Base-by-base conservation (phyloP, 2,329 filamentous ascomycete species). In the Hymenoscyphus scutula region DNA sequence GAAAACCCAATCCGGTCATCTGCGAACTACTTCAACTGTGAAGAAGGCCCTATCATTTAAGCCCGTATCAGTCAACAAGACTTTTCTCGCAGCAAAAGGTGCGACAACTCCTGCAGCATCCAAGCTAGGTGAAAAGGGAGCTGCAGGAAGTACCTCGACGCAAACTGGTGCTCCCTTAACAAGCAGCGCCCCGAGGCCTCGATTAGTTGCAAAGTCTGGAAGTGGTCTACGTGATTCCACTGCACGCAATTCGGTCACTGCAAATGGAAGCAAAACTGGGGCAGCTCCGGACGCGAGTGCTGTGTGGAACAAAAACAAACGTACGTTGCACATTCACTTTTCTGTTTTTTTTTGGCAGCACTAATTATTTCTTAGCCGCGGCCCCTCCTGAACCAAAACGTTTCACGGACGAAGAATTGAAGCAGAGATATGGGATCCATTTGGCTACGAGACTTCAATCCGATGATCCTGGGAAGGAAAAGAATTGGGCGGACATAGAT, bases 231-330 rank as follows among this genome's bases (percentile, higher is more conserved):
- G 84, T 57, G 84, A 84, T 67, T 80, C 82, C 19, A 76, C 80
- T 13, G 81, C 71, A 61, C 78, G 79, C 59, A 68, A 76, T 60
- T 73, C 76, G 62, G 72, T 79, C 41, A 70, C 67, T 34, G 68
- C 75, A 38, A 88, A 86, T 70, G 84, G 85, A 64, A 83, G 83
- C 58, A 87, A 88, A 66, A 71, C 82, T 37, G 80, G 82, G 19
- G 73, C 83, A 64, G 86, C 85, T 29, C 89, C 90, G 15, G 90
- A 93, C 74, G 82, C 84, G 32, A 90, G 80, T 75, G 89, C 84
- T 59, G 90, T 96, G 48, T 96, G 91, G 91, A 96, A 95, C 78
- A 93, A 92, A 77, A 96, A 95, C 74, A 83, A 88, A 80, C 89
- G 90, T 89, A 84, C 74, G 88, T 74, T 65, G 54, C 61, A 59